Evolutionary conservation across 495 filamentous ascomycete genomes (phyloP), one percentile per base, ranked within the genome.

Genomic region (Immersiella caudata): DNA sequence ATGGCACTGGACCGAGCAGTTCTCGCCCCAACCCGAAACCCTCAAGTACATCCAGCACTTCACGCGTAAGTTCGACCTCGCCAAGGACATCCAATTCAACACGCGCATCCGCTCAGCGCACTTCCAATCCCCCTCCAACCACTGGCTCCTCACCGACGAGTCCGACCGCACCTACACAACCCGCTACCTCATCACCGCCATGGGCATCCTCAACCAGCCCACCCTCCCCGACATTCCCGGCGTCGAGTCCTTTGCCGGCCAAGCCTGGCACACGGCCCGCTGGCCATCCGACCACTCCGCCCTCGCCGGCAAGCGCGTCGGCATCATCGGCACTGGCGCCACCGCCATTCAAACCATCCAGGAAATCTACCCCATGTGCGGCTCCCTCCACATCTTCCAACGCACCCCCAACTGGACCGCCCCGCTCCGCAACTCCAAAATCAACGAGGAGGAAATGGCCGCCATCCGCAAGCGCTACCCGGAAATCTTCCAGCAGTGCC

Each of bases 321-420:
- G 75, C 7, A 77, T 84, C 63, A 74, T 86, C 51, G 84, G 84
- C 24, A 86, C 84, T 0, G 84, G 84, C 6, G 83, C 83, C 8
- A 84, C 84, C 7, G 83, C 83, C 16, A 75, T 85, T 25, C 83
- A 86, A 68, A 77, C 73, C 0, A 75, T 86, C 12, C 84, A 84
- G 14, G 67, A 74, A 24, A 72, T 85, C 11, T 84, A 81, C 36
- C 74, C 78, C 51, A 79, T 74, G 46, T 79, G 77, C 0, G 79
- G 83, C 58, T 71, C 83, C 22, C 63, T 86, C 16, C 82, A 80
- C 70, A 78, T 86, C 24, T 77, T 85, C 66, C 84, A 86, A 40
- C 71, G 76, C 18, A 78, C 75, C 0, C 85, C 86, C 0, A 88
- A 87, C 67, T 76, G 84, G 14, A 79, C 79, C 7, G 65, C 87